A percentile compares a stretch with the other conserved stretches of the same genome.
Evolutionary conservation across 371 early-diverging fungal genomes (phyloP).

Genomic region (Sporodiniella umbellata): DNA sequence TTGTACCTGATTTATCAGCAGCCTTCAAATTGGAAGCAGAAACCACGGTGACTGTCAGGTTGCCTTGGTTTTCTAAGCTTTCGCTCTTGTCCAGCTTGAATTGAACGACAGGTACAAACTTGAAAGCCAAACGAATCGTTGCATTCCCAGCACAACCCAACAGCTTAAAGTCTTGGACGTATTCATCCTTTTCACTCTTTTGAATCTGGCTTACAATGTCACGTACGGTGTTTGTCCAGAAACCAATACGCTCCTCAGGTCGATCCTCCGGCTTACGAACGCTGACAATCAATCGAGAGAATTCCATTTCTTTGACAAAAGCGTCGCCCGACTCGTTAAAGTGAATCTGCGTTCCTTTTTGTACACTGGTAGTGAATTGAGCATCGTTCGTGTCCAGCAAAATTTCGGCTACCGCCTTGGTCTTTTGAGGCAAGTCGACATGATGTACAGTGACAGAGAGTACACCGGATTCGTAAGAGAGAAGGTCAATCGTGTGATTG

Average conservation of each 20-base stretch:
- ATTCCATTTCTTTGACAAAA: conserved; percentile 34
- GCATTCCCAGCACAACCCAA: conserved; percentile 15
- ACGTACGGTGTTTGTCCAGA: conserved; percentile 16
- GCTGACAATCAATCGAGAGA: conserved; percentile 21
- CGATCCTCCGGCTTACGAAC: conserved; percentile 20
- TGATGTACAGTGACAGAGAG: conserved; percentile 27
- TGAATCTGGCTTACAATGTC: conserved; percentile 14
- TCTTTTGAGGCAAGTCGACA: conserved; percentile 10
- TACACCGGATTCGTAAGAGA: conserved; percentile 26
- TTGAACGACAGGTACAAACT: conserved; percentile 21
- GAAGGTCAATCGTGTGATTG: conserved; percentile 17
- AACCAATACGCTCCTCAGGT: conserved; percentile 14
- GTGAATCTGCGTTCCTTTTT: conserved; percentile 15
- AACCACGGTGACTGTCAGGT: conserved; percentile 22
- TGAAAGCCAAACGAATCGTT: conserved; percentile 19
- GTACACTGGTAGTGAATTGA: conserved; percentile 21
- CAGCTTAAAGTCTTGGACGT: conserved; percentile 4
- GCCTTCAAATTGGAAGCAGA: conserved; percentile 37
- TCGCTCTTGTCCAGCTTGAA: conserved; percentile 30
- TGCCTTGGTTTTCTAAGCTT: conserved; percentile 36
- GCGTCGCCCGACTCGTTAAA: conserved; percentile 33
- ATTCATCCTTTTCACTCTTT: conserved; percentile 2
- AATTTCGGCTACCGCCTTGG: conserved; percentile 23
- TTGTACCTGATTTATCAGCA: conserved; percentile 51
- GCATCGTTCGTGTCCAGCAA: conserved; percentile 32